Evolutionary conservation across 2,329 filamentous ascomycete genomes (phyloP).

Genomic region (Aphanoascus verrucosus): DNA sequence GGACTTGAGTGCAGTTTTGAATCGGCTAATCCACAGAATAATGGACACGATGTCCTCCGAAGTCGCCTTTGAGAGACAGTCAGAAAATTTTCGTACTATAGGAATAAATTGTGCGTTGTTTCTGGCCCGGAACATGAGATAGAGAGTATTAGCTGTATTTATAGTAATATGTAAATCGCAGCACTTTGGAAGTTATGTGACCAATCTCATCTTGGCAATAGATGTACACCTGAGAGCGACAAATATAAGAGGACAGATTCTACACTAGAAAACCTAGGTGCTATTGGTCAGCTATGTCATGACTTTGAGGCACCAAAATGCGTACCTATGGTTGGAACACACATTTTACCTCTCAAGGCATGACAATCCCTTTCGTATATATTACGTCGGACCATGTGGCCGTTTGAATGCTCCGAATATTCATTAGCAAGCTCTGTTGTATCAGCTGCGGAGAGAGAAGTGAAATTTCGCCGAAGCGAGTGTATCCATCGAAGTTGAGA

Average conservation of each 20-base stretch:
- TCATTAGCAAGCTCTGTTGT: neutral
- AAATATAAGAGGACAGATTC: no score
- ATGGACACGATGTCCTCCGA: neutral
- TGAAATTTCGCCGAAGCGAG: neutral
- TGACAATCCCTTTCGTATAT: slow-evolving; percentile 9
- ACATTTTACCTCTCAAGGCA: neutral
- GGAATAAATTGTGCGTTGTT: no score
- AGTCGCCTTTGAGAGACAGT: neutral
- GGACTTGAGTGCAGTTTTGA: slow-evolving; percentile 3
- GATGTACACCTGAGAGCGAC: no score
- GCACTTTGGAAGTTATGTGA: neutral
- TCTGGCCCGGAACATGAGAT: no score
- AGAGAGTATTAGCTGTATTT: no score
- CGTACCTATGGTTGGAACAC: neutral
- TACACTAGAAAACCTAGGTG: no score
- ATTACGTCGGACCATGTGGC: slow-evolving; percentile 12
- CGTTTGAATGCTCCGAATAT: slow-evolving; percentile 11
- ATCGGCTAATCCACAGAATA: neutral
- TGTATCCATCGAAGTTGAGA: neutral
- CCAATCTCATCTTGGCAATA: neutral
- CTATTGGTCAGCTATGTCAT: neutral
- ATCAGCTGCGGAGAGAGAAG: neutral
- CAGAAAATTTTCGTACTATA: neutral
- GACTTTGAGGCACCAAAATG: neutral
- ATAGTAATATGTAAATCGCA: neutral